Base-by-base conservation (phyloP, 257 asterid genomes). In the Solanum rostratum region DNA sequence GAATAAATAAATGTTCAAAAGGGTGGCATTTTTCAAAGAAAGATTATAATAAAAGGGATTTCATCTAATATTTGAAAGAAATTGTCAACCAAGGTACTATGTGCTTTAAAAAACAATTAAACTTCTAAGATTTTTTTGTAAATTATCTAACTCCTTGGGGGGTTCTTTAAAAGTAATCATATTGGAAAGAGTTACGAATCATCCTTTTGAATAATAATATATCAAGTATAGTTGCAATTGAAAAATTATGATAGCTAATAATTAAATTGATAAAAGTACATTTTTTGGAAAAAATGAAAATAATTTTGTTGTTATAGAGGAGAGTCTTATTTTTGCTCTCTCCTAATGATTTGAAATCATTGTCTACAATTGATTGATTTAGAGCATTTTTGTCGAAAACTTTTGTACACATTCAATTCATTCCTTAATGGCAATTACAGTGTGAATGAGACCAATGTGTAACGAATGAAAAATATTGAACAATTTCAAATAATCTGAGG, bases 161-260 rank as follows among this genome's bases (percentile, higher is more conserved):
- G 0, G n/a, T 53, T 15, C 9, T 4, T 53, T 16, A 12, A 63
- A 14, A 30, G 2, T 15, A 30, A 30, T 0, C 14, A 16, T 66
- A 33, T n/a, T n/a, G n/a, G n/a, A n/a, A n/a, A n/a, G n/a, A n/a
- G n/a, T 2, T 0, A 0, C 13, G 11, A 30, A 3, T 14, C 41
- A 7, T 7, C 6, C 16, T 30, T 66, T 29, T 66, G 13, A 39
- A 55, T 7, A 3, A 62, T 62, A 62, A 27, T 19, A 62, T 62
- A 27, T 27, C 14, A 0, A 27, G 0, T 13, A 13, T 27, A 27
- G 1, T 13, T 3, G 5, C 1, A 62, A 62, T 27, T 2, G 19
- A 24, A 24, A 37, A 62, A 5, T 55, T 66, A 55, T 3, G 24
- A 55, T 55, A 66, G 33, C 22, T 66, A 7, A 15, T 65, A 65